Evolutionary conservation across 2,329 filamentous ascomycete species (phyloP).

Genomic region (Dothideomycetes sp.): DNA sequence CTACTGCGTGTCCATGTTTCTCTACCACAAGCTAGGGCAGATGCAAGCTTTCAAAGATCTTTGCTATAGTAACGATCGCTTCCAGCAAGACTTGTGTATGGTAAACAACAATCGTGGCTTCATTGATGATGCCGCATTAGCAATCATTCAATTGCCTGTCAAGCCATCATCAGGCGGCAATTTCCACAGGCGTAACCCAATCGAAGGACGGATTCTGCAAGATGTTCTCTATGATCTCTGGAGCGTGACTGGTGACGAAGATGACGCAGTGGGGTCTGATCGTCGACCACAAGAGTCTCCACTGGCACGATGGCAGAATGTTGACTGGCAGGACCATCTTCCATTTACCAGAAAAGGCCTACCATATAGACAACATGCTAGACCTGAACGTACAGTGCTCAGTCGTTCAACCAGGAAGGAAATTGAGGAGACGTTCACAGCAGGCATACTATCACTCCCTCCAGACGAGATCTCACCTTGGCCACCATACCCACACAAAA

Average conservation of each 20-base stretch:
- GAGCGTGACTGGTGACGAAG: not conserved
- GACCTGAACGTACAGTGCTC: too few species aligned
- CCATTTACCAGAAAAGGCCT: too few species aligned
- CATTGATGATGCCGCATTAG: conserved; percentile 24
- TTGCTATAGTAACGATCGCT: conserved; percentile 24
- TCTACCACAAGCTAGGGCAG: conserved; percentile 23
- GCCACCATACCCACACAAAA: too few species aligned
- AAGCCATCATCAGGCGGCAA: too few species aligned
- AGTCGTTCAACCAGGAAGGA: too few species aligned
- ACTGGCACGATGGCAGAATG: not conserved
- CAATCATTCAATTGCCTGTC: conserved; percentile 21
- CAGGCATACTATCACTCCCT: too few species aligned
- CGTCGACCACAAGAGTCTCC: not conserved
- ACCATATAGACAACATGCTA: too few species aligned
- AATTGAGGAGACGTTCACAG: too few species aligned
- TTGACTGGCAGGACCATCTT: not conserved
- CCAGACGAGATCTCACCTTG: too few species aligned
- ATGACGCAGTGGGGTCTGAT: not conserved
- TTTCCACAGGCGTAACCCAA: not conserved
- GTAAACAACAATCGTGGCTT: conserved; percentile 26
- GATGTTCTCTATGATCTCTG: not conserved
- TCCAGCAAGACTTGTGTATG: conserved; percentile 29
- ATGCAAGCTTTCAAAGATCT: conserved; percentile 25
- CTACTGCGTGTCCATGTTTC: conserved; percentile 31
- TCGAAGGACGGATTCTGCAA: not conserved